These are phyloP conservation scores for Cercospora zeae-maydis DNA, from an alignment of 2,329 filamentous ascomycete species.

Conservation along the genomic window DNA sequence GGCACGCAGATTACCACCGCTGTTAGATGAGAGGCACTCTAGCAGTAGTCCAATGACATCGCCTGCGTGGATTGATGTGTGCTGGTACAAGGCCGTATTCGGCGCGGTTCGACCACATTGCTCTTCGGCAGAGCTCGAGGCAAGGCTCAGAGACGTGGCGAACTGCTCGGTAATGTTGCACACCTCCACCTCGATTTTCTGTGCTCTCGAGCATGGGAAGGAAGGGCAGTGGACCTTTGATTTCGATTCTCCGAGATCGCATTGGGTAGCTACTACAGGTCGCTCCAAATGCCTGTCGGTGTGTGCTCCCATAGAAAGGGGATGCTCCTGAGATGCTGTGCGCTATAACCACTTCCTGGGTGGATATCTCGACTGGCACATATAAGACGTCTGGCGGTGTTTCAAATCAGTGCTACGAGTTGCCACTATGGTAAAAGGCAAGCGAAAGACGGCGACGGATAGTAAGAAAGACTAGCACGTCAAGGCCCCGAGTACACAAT, in stretches of 20 bases:
- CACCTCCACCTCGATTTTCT: background rate
- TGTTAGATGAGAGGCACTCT: background rate
- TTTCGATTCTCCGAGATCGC: background rate
- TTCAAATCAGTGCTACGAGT: background rate
- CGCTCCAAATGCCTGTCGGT: background rate
- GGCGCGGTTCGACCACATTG: background rate
- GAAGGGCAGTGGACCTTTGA: background rate
- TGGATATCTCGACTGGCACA: background rate
- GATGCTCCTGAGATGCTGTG: background rate
- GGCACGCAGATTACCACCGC: background rate
- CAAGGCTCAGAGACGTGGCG: background rate
- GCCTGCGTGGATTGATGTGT: background rate
- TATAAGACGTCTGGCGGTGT: background rate
- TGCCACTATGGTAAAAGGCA: background rate
- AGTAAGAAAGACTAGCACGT: background rate
- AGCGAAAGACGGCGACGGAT: background rate
- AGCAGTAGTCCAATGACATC: background rate
- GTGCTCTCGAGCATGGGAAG: background rate
- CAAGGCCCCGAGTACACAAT: background rate
- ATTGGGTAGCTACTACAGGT: background rate
- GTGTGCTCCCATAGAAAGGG: background rate
- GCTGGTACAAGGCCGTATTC: background rate
- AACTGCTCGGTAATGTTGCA: background rate
- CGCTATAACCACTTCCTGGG: background rate
- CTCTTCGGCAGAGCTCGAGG: background rate